Evolutionary conservation across 2,329 filamentous ascomycete species (phyloP), one percentile per base, ranked within the genome.

Genomic region (Fusarium sp.): DNA sequence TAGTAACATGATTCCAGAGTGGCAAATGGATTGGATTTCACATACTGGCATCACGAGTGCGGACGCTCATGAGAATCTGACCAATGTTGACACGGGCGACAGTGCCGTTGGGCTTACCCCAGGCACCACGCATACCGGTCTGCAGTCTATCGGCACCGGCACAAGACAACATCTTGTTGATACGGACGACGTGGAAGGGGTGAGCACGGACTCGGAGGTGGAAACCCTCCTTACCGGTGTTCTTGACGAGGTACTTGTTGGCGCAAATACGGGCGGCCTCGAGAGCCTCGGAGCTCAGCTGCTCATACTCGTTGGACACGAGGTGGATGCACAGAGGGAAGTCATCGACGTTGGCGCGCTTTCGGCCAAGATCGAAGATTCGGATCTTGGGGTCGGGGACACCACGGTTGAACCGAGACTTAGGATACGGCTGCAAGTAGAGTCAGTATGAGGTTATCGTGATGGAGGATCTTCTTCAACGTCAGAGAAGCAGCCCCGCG

Each of bases 161-260:
- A 86, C 96, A 99, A 83, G 96, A 98, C 93, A 99, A 95, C 96
- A 99, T 99, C 93, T 99, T 99, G 94, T 99, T 99, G 94, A 99
- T 99, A 87, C 96, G 96, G 89, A 99, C 92, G 86, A 99, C 96
- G 90, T 99, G 96, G 93, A 93, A 99, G 76, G 96, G 96, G 90
- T 99, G 96, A 81, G 94, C 94, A 82, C 96, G 90, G 81, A 92
- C 88, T 78, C 90, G 89, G 76, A 92, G 85, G 83, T 92, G 90
- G 88, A 92, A 92, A 80, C 84, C 83, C 80, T 92, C 90, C 87
- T 92, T 92, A 83, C 90, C 90, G 77, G 85, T 83, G 78, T 84
- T 83, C 88, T 92, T 92, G 84, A 91, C 88, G 74, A 92, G 83
- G 87, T 92, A 97, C 93, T 98, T 98, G 93, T 99, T 99, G 92